Conservation (phyloP, 2,329 filamentous ascomycete species). For the Ophiocordyceps camponoti-leonardi region DNA sequence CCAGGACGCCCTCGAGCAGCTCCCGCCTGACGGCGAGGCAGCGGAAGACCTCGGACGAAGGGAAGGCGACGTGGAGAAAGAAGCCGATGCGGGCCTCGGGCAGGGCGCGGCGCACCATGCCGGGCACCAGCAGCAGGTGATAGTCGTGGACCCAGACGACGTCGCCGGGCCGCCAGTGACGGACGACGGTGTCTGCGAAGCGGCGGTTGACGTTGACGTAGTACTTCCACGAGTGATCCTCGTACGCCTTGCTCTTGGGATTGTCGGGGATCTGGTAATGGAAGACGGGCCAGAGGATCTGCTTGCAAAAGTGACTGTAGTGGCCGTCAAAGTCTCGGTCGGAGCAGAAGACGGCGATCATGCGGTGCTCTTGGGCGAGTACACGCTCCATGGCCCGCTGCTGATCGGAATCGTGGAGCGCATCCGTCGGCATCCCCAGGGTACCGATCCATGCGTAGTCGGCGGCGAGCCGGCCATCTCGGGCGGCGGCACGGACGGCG, state of each 20-base stretch:
- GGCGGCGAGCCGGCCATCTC: constrained; percentile 44
- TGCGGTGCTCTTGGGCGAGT: constrained; percentile 65
- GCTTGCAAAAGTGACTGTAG: constrained; percentile 93
- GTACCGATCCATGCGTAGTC: constrained; percentile 87
- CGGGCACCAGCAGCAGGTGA: constrained; percentile 74
- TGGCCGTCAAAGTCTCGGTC: constrained; percentile 91
- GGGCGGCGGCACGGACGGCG: constrained; percentile 61
- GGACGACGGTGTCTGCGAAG: constrained; percentile 79
- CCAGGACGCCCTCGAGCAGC: constrained; percentile 80
- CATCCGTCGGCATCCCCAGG: constrained; percentile 85
- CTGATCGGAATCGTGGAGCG: constrained; percentile 53
- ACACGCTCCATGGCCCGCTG: constrained; percentile 72
- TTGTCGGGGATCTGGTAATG: constrained; percentile 97
- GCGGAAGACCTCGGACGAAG: constrained; percentile 88
- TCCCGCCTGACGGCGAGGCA: constrained; percentile 77
- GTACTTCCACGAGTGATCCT: constrained; percentile 92
- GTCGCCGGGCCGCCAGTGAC: constrained; percentile 86
- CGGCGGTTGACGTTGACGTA: constrained; percentile 86
- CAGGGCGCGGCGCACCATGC: constrained; percentile 76
- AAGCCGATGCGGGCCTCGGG: constrained; percentile 93
- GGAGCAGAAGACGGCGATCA: constrained; percentile 67
- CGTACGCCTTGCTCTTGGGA: constrained; percentile 94
- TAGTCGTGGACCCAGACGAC: constrained; percentile 95
- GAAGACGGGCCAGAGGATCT: constrained; percentile 93
- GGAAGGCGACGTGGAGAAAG: constrained; percentile 89